Base-by-base conservation (phyloP, 495 filamentous ascomycete genomes). In the Glarea lozoyensis region DNA sequence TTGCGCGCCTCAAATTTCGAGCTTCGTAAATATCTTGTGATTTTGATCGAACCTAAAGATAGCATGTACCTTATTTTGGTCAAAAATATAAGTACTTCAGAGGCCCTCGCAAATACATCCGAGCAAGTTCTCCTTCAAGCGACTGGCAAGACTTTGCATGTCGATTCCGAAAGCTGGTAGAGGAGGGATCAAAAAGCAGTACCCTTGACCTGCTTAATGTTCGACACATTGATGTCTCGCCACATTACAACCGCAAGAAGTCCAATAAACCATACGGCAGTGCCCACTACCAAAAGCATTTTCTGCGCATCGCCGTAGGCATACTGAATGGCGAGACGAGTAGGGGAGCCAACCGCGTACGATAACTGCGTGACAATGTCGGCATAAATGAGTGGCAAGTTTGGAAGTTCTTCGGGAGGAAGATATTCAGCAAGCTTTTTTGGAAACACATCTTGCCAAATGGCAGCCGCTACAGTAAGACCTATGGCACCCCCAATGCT, bases 401-500 rank as follows among this genome's bases (percentile, higher is more conserved):
- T 52, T 6, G 48, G 21, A 0, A 46, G 49, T 4, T 65, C 62
- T 32, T 68, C 63, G 0, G 73, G 74, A 0, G 84, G 84, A 0
- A 90, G 69, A 45, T 75, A 66, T 23, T 64, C 35, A 21, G 49
- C 40, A 10, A 90, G 66, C 7, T 63, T 62, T 0, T 46, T 35
- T 10, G 70, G 73, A 55, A 85, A 76, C 21, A 71, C 66, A 47
- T 71, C 67, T 2, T 71, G 78, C 75, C 81, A 88, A 48, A 90
- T 78, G 31, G 80, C 82, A 0, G 66, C 66, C 5, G 76, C 69
- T 13, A 90, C 62, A 4, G 76, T 65, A 10, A 56, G 51, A 2
- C 85, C 84, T 43, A 86, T 71, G 3, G 76, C 75, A 29, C 73
- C 81, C 13, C 85, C 84, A 10, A 88, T 64, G 37, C 54, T 68